Evolutionary conservation across 257 asterid genomes (phyloP).

Genomic region (Vinca minor): DNA sequence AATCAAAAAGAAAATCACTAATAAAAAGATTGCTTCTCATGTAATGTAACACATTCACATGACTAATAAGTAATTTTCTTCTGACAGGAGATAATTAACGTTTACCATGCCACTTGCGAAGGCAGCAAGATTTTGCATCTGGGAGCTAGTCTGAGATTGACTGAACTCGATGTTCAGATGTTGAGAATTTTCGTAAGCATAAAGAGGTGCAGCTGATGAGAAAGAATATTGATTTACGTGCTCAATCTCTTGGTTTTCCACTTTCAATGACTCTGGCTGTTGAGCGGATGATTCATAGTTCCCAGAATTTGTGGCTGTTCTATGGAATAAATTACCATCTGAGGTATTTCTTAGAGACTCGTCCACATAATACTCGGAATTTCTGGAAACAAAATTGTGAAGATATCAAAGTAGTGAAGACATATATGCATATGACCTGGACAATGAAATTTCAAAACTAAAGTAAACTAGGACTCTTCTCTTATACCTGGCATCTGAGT

Average conservation of each 20-base stretch:
- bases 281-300: constrained; percentile 56
- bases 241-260: constrained; percentile 48
- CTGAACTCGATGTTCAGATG: constrained; percentile 39
- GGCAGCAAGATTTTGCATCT: constrained; percentile 49
- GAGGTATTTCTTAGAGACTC: constrained; percentile 46
- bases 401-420: neutral
- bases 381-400: constrained; percentile 37
- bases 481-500: constrained; percentile 47
- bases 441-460: neutral
- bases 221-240: constrained; percentile 52
- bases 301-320: constrained; percentile 39
- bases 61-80: neutral
- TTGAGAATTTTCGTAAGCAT: constrained; percentile 48
- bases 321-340: constrained; percentile 46
- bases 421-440: neutral
- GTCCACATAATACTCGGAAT: constrained; percentile 51
- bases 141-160: constrained; percentile 44
- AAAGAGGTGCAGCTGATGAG: constrained; percentile 47
- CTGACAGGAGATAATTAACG: neutral
- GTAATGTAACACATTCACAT: neutral
- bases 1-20: no score
- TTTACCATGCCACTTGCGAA: constrained; percentile 63
- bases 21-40: neutral
- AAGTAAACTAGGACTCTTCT: neutral
- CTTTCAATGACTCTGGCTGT: constrained; percentile 49